Evolutionary conservation across 164 flowering plant species (phyloP).

Genomic region (Magnolia sinica): DNA sequence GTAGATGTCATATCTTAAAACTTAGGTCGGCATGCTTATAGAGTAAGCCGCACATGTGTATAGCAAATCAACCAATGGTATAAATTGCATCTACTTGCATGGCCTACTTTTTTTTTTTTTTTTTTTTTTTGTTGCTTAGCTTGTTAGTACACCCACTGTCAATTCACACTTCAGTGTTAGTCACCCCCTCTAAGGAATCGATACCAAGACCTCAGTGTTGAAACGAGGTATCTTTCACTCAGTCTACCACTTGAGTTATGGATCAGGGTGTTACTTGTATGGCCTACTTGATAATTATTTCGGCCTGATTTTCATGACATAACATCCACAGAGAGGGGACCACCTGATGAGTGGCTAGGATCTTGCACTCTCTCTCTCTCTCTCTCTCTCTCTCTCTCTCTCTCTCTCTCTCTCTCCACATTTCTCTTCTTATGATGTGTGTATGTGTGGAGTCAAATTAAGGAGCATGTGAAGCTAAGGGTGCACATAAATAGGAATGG

Average conservation of each 20-base stretch:
- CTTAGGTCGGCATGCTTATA: background rate
- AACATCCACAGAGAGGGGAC: background rate
- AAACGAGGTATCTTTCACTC: no score
- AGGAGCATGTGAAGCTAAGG: background rate
- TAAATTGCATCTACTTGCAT: no score
- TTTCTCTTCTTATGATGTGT: background rate
- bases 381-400: background rate
- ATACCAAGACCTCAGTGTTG: no score
- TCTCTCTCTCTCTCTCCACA: no score
- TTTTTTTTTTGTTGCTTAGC: no score
- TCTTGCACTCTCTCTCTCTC: background rate
- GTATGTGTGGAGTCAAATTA: slow-evolving; percentile 10
- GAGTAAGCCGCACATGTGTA: slow-evolving; percentile 1
- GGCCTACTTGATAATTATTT: background rate
- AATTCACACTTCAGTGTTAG: no score
- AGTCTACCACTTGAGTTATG: no score
- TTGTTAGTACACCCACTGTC: no score
- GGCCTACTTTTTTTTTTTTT: background rate
- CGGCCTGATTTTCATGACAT: background rate
- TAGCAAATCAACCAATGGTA: background rate
- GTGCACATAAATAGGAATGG: slow-evolving; percentile 8
- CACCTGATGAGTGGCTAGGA: background rate
- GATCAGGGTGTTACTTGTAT: no score
- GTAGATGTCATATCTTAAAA: no score
- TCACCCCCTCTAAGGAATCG: no score